These are phyloP conservation scores for Cystoisospora suis DNA, from an alignment of 169 alveolate genomes.

Conservation along the genomic window DNA sequence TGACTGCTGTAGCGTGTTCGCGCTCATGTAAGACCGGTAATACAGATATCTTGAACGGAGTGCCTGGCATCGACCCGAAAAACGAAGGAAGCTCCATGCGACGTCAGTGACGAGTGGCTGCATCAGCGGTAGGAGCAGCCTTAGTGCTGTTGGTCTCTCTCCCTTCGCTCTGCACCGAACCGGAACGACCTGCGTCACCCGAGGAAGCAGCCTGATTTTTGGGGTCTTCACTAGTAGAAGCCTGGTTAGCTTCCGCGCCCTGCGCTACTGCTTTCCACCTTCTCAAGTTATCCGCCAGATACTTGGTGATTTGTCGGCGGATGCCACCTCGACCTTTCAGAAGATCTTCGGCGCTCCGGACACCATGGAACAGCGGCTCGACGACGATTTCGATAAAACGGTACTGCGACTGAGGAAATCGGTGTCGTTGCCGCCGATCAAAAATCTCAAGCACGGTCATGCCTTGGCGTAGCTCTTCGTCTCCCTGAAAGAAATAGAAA, in stretches of 20 bases:
- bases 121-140: no score
- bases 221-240: no score
- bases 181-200: no score
- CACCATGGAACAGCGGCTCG: background rate
- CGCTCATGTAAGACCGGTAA: no score
- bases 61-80: no score
- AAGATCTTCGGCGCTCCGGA: background rate
- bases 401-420: slow-evolving; percentile 33
- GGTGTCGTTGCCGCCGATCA: background rate
- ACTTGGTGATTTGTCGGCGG: background rate
- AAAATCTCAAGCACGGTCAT: background rate
- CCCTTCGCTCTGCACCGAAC: no score
- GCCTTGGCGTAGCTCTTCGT: slow-evolving; percentile 29
- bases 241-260: background rate
- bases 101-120: no score
- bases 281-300: background rate
- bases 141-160: no score
- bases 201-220: no score
- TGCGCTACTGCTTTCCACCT: background rate
- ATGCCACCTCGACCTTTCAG: slow-evolving; percentile 42
- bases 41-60: no score
- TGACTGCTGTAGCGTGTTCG: no score
- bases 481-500: slow-evolving; percentile 10
- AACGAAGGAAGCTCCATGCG: no score
- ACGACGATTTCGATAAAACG: slow-evolving; percentile 13